Percentiles rank a stretch among this genome's conserved stretches.
phyloP scores from a whole-genome alignment of 2,329 filamentous ascomycete genomes.

The Berkeleyomyces rouxiae region DNA sequence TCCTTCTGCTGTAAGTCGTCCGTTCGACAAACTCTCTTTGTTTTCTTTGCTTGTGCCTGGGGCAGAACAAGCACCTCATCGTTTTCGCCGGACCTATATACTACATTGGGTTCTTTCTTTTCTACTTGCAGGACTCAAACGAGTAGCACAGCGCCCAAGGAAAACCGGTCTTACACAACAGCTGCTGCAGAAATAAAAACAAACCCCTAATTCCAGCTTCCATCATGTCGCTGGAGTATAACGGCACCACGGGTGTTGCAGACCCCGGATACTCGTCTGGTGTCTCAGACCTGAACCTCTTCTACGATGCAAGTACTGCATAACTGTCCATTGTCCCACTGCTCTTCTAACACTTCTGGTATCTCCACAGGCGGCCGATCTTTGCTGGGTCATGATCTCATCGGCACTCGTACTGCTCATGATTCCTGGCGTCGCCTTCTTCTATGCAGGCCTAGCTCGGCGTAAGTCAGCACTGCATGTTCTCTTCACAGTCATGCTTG shows the following conservation, averaged over 20 bases:
- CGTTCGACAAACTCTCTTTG: not conserved
- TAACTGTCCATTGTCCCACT: not conserved
- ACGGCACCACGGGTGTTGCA: constrained; percentile 32
- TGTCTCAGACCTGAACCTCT: constrained; percentile 62
- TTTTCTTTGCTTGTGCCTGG: constrained; percentile 1
- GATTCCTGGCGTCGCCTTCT: constrained; percentile 88
- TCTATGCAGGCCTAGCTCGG: constrained; percentile 79
- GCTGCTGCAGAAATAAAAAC: not conserved
- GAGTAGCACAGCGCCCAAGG: not conserved
- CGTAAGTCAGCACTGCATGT: constrained; percentile 78
- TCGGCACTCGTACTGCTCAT: constrained; percentile 75
- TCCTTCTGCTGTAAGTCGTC: not conserved
- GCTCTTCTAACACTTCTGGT: not conserved
- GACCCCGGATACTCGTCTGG: constrained; percentile 33
- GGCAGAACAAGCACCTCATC: not conserved
- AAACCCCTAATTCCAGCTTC: not conserved
- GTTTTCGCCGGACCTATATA: not conserved
- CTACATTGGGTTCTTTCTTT: not conserved
- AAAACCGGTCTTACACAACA: not conserved
- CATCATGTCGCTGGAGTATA: constrained; percentile 28
- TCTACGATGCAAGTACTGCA: constrained; percentile 48
- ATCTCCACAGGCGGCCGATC: constrained; percentile 49
- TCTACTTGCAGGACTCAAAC: not conserved
- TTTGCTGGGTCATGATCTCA: constrained; percentile 63
- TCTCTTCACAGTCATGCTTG: constrained; percentile 72